Base-by-base conservation (phyloP, 441 rosid genomes). In the Gossypium schwendimanii region DNA sequence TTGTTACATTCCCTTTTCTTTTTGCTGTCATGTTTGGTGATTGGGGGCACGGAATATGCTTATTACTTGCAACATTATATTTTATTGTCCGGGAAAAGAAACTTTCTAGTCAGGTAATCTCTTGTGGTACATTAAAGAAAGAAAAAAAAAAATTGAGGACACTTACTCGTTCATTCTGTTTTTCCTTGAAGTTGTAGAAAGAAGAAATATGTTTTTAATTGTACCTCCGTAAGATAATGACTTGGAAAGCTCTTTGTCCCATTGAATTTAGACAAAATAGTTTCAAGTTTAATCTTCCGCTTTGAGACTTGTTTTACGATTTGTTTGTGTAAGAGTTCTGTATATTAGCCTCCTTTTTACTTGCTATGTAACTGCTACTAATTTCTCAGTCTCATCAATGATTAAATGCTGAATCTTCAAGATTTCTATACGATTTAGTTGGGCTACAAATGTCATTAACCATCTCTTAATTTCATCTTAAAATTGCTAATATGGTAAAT, bases 21-120 rank as follows among this genome's bases (percentile, higher is more conserved):
- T 96, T 96, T 66, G 99, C 99, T 60, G 92, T 93, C 79, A 96
- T 96, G 99, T 96, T 96, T 76, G 99, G 99, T 78, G 99, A 96
- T 71, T 96, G 98, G 99, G 98, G 99, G 3, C 99, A 93, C 80
- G 99, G 99, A 63, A 88, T 96, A 77, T 96, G 98, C 80, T 75
- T 93, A 80, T 81, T 96, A 47, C 92, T 96, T 79, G 92, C 83
- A 63, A 80, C 97, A 23, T 75, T 88, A 73, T 70, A 65, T 82
- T 84, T 88, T 73, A 73, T 95, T 59, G 20, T 85, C 75, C 80
- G 84, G 78, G 99, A 95, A 80, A 96, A 88, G 87, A 95, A 93
- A 80, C 86, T 95, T 67, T 79, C 95, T 14, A 72, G 91, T 82
- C 97, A 93, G 98, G 99, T 93, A 76, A 79, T 28, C 67, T 73